phyloP scores from a whole-genome alignment of 2,329 filamentous ascomycete genomes.

The Triangularia verruculosa region DNA sequence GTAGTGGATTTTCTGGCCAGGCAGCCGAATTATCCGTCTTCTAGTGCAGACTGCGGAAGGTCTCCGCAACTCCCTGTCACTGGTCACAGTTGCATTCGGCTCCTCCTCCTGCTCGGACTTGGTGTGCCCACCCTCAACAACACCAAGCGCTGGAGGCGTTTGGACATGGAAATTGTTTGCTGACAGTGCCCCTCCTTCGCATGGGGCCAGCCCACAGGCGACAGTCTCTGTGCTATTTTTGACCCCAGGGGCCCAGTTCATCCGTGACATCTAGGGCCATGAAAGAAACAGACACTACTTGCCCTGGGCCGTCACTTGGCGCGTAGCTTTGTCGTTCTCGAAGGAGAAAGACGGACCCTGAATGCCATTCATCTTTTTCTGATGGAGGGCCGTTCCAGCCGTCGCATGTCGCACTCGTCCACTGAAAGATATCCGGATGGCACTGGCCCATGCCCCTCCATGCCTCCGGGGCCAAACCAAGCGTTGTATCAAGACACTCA shows the following conservation, averaged over 20 bases:
- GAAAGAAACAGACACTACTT: background rate
- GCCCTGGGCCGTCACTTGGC: background rate
- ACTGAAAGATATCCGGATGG: background rate
- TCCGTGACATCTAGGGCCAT: background rate
- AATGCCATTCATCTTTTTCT: background rate
- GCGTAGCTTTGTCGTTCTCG: background rate
- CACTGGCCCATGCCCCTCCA: background rate
- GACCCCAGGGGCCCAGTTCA: slow-evolving; percentile 1
- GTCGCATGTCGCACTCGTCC: background rate
- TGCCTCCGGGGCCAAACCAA: background rate
- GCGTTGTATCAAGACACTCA: background rate
- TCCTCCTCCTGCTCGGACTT: slow-evolving; percentile 15
- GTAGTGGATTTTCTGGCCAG: slow-evolving; percentile 1
- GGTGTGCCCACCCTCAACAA: background rate
- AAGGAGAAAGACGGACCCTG: background rate
- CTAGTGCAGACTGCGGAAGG: slow-evolving; percentile 8
- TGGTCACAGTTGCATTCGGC: slow-evolving; percentile 17
- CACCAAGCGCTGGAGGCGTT: background rate
- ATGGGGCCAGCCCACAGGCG: background rate
- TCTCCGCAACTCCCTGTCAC: slow-evolving; percentile 6
- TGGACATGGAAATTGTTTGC: slow-evolving; percentile 4
- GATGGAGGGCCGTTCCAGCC: background rate
- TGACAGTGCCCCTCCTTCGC: background rate
- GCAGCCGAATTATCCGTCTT: slow-evolving; percentile 1
- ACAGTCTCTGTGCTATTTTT: slow-evolving; percentile 16